phyloP scores from a whole-genome alignment of 192 early-diverging fungal genomes.

The Coemansia aciculifera region DNA sequence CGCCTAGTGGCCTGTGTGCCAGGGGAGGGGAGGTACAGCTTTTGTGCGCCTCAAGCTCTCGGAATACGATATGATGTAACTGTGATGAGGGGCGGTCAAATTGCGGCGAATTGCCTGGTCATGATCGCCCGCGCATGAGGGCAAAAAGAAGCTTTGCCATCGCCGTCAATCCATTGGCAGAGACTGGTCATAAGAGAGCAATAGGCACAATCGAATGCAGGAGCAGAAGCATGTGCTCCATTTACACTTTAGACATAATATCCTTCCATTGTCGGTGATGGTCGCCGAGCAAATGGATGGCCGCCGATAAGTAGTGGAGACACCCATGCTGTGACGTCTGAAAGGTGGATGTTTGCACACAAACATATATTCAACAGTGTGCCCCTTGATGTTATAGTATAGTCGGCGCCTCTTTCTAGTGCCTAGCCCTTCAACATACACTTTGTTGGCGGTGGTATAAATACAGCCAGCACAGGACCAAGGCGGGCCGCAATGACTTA shows the following conservation, averaged over 20 bases:
- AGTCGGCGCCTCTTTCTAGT: background rate
- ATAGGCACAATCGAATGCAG: background rate
- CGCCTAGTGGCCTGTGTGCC: background rate
- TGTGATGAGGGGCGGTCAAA: background rate
- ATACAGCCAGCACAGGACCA: slow-evolving; percentile 2
- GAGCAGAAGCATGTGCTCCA: slow-evolving; percentile 3
- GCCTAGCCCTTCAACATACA: background rate
- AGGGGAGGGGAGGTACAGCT: background rate
- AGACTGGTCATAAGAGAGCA: background rate
- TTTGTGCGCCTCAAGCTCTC: background rate
- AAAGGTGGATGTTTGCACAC: background rate
- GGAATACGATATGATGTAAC: slow-evolving; percentile 2
- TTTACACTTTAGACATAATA: background rate
- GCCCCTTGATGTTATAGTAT: background rate
- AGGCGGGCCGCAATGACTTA: background rate
- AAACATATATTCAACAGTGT: background rate
- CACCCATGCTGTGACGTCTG: background rate
- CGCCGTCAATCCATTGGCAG: slow-evolving; percentile 9
- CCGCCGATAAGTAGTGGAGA: background rate
- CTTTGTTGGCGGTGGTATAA: background rate
- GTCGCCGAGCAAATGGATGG: slow-evolving; percentile 4
- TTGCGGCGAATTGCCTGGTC: slow-evolving; percentile 2
- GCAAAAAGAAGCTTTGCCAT: background rate
- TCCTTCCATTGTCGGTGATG: background rate
- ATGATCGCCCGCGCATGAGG: background rate